These are phyloP conservation scores for Porcisia hertigi DNA, from an alignment of 208 protist species.

Conservation along the genomic window DNA sequence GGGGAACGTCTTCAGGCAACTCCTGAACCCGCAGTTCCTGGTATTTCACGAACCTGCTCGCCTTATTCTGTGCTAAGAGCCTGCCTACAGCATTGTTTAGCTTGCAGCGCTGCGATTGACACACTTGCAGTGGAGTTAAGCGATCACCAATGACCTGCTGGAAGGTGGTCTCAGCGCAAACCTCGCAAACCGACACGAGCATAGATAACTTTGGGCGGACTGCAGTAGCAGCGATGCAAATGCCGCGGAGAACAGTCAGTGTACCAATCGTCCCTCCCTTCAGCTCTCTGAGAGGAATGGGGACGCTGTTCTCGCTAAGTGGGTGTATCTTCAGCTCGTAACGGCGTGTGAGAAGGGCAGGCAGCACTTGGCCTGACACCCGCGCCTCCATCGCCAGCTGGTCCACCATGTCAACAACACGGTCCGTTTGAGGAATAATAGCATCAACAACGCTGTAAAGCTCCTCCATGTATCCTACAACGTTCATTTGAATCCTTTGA, in stretches of 20 bases:
- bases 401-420: conserved; percentile 66
- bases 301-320: conserved; percentile 38
- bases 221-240: conserved; percentile 88
- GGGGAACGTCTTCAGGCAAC: conserved; percentile 85
- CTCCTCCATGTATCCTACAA: conserved; percentile 84
- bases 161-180: conserved; percentile 89
- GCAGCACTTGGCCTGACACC: conserved; percentile 61
- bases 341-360: conserved; percentile 59
- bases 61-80: conserved; percentile 85
- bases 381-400: conserved; percentile 69
- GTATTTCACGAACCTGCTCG: conserved; percentile 85
- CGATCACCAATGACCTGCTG: conserved; percentile 89
- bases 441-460: conserved; percentile 75
- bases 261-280: conserved; percentile 78
- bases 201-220: conserved; percentile 84
- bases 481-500: conserved; percentile 86
- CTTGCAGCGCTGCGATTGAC: conserved; percentile 89
- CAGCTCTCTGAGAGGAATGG: conserved; percentile 70
- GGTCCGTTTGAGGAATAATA: conserved; percentile 53
- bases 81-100: conserved; percentile 78
- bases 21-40: conserved; percentile 91
- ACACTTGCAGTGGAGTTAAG: conserved; percentile 78
- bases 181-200: conserved; percentile 88
- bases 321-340: conserved; percentile 80
- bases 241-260: conserved; percentile 79